Evolutionary conservation across 2,329 filamentous ascomycete genomes (phyloP).

Genomic region (Fusarium abutilonis): DNA sequence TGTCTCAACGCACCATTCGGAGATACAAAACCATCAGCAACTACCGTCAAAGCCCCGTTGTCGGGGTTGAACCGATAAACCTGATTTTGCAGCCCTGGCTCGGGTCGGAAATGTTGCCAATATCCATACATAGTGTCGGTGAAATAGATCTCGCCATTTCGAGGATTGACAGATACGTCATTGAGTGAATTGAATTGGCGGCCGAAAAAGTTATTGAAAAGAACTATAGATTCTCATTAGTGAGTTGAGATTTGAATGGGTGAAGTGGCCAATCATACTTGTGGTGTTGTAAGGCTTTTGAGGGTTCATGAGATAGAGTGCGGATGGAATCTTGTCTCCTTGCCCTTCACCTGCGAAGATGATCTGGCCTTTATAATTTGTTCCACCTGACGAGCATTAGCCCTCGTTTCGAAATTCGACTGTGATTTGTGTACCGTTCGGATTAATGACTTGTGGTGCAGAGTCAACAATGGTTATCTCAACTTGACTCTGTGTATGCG

Average conservation of each 20-base stretch:
- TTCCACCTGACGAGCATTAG: slow-evolving; percentile 52
- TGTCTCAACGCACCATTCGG: slow-evolving; percentile 59
- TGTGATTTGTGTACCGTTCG: slow-evolving; percentile 54
- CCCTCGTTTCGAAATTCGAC: accelerated
- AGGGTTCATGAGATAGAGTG: slow-evolving; percentile 44
- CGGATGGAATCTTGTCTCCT: slow-evolving; percentile 49
- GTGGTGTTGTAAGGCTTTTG: slow-evolving; percentile 61
- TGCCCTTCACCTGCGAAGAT: slow-evolving; percentile 62
- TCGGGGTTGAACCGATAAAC: slow-evolving; percentile 65
- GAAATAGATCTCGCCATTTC: slow-evolving; percentile 70
- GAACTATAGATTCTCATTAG: slow-evolving; percentile 43
- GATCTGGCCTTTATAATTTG: slow-evolving; percentile 61
- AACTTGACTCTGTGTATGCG: slow-evolving; percentile 47
- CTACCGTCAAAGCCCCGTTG: slow-evolving; percentile 62
- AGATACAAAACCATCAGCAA: slow-evolving; percentile 65
- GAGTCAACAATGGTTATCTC: slow-evolving; percentile 55
- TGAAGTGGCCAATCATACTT: slow-evolving; percentile 39
- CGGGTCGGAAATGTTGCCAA: slow-evolving; percentile 65
- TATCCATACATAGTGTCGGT: slow-evolving; percentile 70
- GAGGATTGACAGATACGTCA: slow-evolving; percentile 63
- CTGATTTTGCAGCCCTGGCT: slow-evolving; percentile 64
- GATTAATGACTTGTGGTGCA: slow-evolving; percentile 58
- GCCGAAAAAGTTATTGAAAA: slow-evolving; percentile 69
- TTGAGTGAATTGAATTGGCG: slow-evolving; percentile 69
- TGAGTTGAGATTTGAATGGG: accelerated